Base-by-base conservation (phyloP, 768 basidiomycete species). In the Floccularia luteovirens region DNA sequence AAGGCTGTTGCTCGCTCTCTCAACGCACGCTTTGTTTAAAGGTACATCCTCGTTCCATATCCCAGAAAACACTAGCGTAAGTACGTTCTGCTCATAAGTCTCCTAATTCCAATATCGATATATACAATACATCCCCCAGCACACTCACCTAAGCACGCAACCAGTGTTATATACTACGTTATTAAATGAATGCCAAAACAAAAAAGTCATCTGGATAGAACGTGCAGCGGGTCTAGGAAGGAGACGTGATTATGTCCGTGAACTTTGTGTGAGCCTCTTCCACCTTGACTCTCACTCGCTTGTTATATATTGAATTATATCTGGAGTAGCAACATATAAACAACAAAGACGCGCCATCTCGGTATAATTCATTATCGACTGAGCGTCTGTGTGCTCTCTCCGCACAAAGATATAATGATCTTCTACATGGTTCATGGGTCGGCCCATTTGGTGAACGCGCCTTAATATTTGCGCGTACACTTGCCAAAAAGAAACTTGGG, bases 1-100 rank as follows among this genome's bases (percentile, higher is more conserved):
- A 44, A 63, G 70, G 1, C 51, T 78, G 27, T 36, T 77, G 0
- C 46, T 78, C 10, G 66, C 75, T 5, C 48, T 77, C 8, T 75
- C 75, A 0, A 77, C 72, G 2, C 73, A 76, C 49, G 66, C 64
- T 1, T 44, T 77, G 12, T 57, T 67, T 48, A 60, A 61, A 41
- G 43, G 52, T 27, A 56, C 57, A 19, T 7, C 2, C 5, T 27
- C 22, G 27, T 7, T 16, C 22, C 10, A n/a, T 5, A 28, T 33
- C 14, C 28, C 44, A 5, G 46, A 46, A 21, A 43, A 49, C 25
- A 27, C 32, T 2, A 50, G 43, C 33, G 43, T 53, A 55, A 46
- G 52, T 42, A 48, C 37, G 28, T 34, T 8, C 10, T 28, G 8
- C 27, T 28, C 10, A 14, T 8, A 11, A 28, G n/a, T 17, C 20